phyloP scores from a whole-genome alignment of 768 basidiomycete species.

The Rhodosporidiobolus odoratus region DNA sequence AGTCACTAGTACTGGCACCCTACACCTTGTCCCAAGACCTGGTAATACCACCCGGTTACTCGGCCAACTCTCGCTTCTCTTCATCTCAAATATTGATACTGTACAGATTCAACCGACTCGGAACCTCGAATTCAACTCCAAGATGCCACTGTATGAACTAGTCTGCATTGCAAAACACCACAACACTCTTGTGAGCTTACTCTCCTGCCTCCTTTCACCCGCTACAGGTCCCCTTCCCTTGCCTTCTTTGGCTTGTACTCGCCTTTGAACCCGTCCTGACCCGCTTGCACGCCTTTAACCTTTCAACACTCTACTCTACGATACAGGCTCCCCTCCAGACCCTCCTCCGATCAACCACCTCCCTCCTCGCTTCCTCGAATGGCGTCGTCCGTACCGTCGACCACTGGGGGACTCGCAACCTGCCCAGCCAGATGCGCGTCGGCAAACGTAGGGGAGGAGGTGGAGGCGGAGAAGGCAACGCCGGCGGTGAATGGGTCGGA shows the following conservation, averaged over 20 bases:
- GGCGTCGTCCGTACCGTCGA: constrained; percentile 76
- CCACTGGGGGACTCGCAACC: constrained; percentile 65
- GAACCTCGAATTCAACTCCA: too few species aligned
- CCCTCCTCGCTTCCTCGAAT: constrained; percentile 65
- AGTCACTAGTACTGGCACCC: too few species aligned
- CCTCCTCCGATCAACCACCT: constrained; percentile 65
- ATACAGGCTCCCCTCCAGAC: constrained; percentile 67
- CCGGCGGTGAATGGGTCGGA: constrained; percentile 52
- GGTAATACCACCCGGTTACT: too few species aligned
- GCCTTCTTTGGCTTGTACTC: background rate
- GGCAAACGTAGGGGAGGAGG: constrained; percentile 29
- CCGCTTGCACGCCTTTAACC: background rate
- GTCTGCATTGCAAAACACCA: constrained; percentile 63
- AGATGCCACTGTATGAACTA: constrained; percentile 84
- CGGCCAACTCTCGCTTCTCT: too few species aligned
- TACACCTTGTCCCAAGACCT: too few species aligned
- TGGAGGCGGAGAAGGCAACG: constrained; percentile 2
- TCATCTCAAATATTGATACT: too few species aligned
- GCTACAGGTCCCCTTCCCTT: background rate
- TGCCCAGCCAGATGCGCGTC: constrained; percentile 64
- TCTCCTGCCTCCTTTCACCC: background rate
- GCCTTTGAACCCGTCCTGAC: background rate
- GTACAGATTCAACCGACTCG: too few species aligned
- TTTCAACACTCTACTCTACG: background rate
- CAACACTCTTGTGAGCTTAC: constrained; percentile 47